Conservation (phyloP, 1,284 basidiomycete genomes). For the Apiotrichum akiyoshidainum region DNA sequence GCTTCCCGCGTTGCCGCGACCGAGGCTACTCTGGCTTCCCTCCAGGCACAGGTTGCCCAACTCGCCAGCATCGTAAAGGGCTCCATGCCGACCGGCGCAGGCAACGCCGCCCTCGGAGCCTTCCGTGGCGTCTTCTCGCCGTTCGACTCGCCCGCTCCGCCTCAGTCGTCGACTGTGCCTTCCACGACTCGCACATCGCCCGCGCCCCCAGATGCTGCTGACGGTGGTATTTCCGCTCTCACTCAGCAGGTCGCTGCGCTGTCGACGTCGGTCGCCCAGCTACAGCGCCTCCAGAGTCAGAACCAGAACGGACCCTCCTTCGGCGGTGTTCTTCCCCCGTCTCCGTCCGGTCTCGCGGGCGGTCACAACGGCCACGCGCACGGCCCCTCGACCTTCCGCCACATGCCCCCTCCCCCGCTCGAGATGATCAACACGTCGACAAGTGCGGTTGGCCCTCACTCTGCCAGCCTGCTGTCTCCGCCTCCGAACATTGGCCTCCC, state of each 20-base stretch:
- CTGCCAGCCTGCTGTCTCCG: conserved; percentile 4
- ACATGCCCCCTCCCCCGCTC: conserved; percentile 13
- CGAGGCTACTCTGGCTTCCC: conserved; percentile 31
- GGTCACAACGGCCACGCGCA: conserved; percentile 9
- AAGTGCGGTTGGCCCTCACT: conserved; percentile 4
- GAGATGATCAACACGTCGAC: conserved; percentile 10
- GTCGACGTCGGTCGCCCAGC: conserved; percentile 80
- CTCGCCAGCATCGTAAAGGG: conserved; percentile 29
- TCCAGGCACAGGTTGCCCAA: conserved; percentile 40
- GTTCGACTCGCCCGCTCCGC: conserved; percentile 17
- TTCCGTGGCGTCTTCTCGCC: conserved; percentile 16
- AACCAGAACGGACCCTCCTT: conserved; percentile 8
- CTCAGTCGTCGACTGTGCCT: conserved; percentile 2
- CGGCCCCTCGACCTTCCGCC: conserved; percentile 7
- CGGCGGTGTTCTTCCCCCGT: conserved; percentile 6
- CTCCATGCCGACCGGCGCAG: not conserved
- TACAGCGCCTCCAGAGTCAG: conserved; percentile 48
- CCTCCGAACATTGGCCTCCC: conserved; percentile 3
- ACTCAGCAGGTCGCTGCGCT: conserved; percentile 75
- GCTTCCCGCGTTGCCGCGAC: conserved; percentile 34
- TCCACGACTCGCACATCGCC: conserved; percentile 9
- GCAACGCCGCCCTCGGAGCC: not conserved
- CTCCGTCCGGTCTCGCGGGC: not conserved
- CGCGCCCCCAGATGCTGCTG: not conserved
- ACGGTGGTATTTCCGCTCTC: conserved; percentile 58